These are phyloP conservation scores for Apiotrichum gracile DNA, from an alignment of 1,284 basidiomycete genomes.

Conservation along the genomic window DNA sequence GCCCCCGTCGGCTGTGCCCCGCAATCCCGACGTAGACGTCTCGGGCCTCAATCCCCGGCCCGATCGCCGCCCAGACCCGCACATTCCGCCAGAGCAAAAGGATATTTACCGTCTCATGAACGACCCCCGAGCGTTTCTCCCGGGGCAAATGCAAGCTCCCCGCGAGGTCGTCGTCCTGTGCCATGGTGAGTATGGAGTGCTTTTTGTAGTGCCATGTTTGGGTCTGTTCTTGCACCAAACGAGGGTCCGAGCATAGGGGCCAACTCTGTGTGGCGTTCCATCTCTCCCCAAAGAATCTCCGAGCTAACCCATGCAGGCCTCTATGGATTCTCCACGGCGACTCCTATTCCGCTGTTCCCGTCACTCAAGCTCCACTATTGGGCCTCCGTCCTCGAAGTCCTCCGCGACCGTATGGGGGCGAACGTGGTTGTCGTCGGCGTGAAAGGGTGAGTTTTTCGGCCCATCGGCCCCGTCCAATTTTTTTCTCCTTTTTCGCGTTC, in stretches of 20 bases:
- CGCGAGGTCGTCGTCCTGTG: constrained; percentile 88
- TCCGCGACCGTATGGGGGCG: constrained; percentile 76
- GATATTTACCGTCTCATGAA: constrained; percentile 66
- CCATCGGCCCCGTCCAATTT: not conserved
- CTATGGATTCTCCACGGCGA: constrained; percentile 84
- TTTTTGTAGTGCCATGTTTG: too few species aligned
- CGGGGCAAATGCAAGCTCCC: constrained; percentile 60
- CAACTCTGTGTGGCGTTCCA: not conserved
- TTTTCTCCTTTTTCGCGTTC: not conserved
- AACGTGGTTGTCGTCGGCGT: constrained; percentile 95
- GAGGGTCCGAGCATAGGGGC: not conserved
- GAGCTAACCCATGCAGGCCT: too few species aligned
- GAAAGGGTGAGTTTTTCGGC: constrained; percentile 61
- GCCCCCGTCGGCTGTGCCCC: not conserved
- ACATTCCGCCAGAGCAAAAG: constrained; percentile 26
- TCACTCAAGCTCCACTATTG: constrained; percentile 79
- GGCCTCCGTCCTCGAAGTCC: constrained; percentile 77
- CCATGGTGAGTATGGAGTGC: constrained; percentile 70
- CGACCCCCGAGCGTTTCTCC: constrained; percentile 67
- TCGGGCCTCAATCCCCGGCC: constrained; percentile 2
- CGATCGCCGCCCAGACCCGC: constrained; percentile 23
- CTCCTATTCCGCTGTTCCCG: constrained; percentile 63
- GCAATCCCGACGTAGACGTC: constrained; percentile 1
- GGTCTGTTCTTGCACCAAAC: too few species aligned
- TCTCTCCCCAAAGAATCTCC: not conserved